Percentiles rank a stretch among this genome's conserved stretches.
phyloP scores from a whole-genome alignment of 768 basidiomycete species.

The Podaxis carcinomalis region DNA sequence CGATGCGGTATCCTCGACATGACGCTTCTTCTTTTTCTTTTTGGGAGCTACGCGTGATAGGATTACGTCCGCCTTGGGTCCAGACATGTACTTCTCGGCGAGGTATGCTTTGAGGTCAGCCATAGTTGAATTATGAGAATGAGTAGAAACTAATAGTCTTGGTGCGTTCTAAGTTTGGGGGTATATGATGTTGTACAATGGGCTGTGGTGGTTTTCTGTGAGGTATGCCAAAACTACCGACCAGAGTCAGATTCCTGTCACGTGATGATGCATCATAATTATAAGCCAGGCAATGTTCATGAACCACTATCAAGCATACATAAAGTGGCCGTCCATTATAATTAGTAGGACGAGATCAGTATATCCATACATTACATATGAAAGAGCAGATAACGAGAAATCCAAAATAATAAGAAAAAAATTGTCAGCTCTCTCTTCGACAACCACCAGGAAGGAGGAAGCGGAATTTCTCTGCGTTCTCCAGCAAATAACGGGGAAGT shows the following conservation, averaged over 20 bases:
- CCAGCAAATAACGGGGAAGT: conserved; percentile 46
- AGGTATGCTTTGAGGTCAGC: conserved; percentile 75
- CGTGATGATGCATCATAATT: neutral
- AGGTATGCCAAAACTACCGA: neutral
- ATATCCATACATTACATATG: neutral
- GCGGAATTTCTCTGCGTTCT: conserved; percentile 44
- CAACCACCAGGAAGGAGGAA: conserved; percentile 58
- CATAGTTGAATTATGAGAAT: conserved; percentile 23
- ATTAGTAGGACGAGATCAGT: neutral
- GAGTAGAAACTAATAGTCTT: too few species aligned
- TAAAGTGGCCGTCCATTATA: neutral
- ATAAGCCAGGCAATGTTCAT: neutral
- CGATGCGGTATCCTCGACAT: conserved; percentile 20
- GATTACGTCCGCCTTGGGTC: conserved; percentile 94
- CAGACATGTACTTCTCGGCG: conserved; percentile 93
- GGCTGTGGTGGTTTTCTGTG: neutral
- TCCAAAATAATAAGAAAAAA: neutral
- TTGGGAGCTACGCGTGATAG: conserved; percentile 56
- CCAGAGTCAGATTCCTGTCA: neutral
- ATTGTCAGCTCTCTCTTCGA: conserved; percentile 23
- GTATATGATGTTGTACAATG: neutral
- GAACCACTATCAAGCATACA: neutral
- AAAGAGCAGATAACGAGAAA: neutral
- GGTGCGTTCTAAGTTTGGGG: neutral
- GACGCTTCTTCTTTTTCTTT: conserved; percentile 81